Evolutionary conservation across 2,329 filamentous ascomycete species (phyloP).

Genomic region (Rachicladosporium sp.): DNA sequence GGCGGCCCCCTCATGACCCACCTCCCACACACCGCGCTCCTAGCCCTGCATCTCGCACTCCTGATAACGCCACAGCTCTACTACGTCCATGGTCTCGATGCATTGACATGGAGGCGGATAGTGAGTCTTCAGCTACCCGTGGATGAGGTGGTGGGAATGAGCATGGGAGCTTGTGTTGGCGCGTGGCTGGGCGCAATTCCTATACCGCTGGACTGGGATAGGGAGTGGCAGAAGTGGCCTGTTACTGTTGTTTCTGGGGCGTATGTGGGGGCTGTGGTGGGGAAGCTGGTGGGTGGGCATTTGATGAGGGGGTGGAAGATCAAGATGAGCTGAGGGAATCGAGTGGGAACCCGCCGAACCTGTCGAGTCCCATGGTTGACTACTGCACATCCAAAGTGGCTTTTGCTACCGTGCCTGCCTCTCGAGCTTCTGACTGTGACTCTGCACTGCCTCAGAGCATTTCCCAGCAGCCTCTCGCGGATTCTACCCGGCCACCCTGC

Average conservation of each 20-base stretch:
- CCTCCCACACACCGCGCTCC: slow-evolving; percentile 62
- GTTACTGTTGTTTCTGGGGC: slow-evolving; percentile 77
- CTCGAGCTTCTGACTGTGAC: too few relatives aligned
- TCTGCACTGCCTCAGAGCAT: too few relatives aligned
- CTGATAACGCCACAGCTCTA: slow-evolving; percentile 69
- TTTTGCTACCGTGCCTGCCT: too few relatives aligned
- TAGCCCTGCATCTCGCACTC: slow-evolving; percentile 68
- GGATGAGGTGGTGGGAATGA: slow-evolving; percentile 73
- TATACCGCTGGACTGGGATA: slow-evolving; percentile 94
- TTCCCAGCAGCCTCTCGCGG: too few relatives aligned
- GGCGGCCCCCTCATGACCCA: slow-evolving; percentile 83
- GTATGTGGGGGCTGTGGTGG: slow-evolving; percentile 65
- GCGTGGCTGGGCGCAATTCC: slow-evolving; percentile 91
- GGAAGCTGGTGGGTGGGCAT: slow-evolving; percentile 48
- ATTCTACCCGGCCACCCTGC: too few relatives aligned
- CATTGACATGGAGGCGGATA: slow-evolving; percentile 54
- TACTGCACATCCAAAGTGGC: too few relatives aligned
- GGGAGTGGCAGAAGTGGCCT: slow-evolving; percentile 98
- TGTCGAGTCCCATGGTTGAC: too few relatives aligned
- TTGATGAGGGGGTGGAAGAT: slow-evolving; percentile 35
- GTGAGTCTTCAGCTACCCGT: slow-evolving; percentile 59
- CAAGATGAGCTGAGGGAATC: slow-evolving; percentile 25
- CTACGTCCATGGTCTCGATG: slow-evolving; percentile 73
- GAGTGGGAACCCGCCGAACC: neutral
- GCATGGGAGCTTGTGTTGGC: slow-evolving; percentile 65